Percentiles rank a stretch among this genome's conserved stretches.
These are phyloP conservation scores for Malus sylvestris DNA, from an alignment of 306 rosid genomes.

Conservation along the genomic window DNA sequence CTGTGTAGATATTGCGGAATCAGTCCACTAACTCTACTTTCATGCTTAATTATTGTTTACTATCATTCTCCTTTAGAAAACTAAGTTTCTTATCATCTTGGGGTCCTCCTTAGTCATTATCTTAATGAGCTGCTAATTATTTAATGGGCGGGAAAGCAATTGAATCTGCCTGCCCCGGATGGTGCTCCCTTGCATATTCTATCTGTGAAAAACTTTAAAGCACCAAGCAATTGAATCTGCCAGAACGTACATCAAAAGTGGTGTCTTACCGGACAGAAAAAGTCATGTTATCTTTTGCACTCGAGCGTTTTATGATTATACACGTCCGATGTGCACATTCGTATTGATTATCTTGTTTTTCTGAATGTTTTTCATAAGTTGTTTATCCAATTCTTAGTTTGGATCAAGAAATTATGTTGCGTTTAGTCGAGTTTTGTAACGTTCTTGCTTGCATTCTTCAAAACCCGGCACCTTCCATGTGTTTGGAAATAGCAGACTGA, in stretches of 20 bases:
- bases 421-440: not conserved
- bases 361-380: not conserved
- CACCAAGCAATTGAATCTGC: conserved; percentile 5
- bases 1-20: not conserved
- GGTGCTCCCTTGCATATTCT: conserved; percentile 4
- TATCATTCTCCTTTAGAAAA: not conserved
- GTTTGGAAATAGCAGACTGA: not conserved
- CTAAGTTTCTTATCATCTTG: not conserved
- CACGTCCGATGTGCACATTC: not conserved
- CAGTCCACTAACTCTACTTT: not conserved
- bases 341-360: not conserved
- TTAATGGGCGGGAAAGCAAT: not conserved
- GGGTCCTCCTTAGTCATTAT: not conserved
- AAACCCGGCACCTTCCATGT: not conserved
- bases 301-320: not conserved
- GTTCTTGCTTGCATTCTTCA: not conserved
- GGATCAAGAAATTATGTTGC: not conserved
- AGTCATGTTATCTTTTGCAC: not conserved
- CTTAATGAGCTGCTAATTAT: not conserved
- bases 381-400: not conserved
- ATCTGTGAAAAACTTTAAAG: not conserved
- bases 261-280: not conserved
- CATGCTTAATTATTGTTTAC: not conserved
- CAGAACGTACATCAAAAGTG: conserved; percentile 6
- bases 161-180: not conserved